phyloP scores from a whole-genome alignment of 1,284 basidiomycete genomes.

The Apiotrichum akiyoshidainum region DNA sequence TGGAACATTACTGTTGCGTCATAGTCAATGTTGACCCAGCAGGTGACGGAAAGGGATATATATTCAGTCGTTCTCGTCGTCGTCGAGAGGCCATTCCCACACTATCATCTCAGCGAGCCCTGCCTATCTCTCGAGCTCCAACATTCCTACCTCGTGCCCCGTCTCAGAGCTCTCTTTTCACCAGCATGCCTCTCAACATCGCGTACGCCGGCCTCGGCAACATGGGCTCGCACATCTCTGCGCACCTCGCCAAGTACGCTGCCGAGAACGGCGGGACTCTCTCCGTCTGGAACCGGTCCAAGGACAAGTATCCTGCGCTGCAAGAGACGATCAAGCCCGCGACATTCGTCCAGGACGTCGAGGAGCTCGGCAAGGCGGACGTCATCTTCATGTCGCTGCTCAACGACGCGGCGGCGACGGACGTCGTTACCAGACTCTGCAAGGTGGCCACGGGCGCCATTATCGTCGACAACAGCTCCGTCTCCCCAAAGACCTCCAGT shows the following conservation, averaged over 20 bases:
- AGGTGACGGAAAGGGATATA: no score
- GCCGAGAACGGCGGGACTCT: conserved; percentile 15
- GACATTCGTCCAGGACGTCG: conserved; percentile 17
- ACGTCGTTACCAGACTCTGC: conserved; percentile 23
- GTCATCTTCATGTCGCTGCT: conserved; percentile 30
- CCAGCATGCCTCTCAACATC: conserved; percentile 16
- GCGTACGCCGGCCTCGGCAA: conserved; percentile 40
- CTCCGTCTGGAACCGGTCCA: conserved; percentile 36
- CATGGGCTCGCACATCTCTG: conserved; percentile 34
- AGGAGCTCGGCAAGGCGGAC: conserved; percentile 25
- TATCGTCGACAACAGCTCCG: conserved; percentile 35
- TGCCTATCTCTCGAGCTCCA: background rate
- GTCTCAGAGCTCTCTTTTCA: background rate
- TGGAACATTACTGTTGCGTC: no score
- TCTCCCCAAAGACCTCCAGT: conserved; percentile 36
- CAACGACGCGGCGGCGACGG: conserved; percentile 34
- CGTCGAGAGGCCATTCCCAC: no score
- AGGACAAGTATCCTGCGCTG: conserved; percentile 31
- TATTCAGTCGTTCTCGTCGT: no score
- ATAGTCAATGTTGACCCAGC: no score
- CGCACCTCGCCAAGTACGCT: conserved; percentile 30
- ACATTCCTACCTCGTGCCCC: background rate
- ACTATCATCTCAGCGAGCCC: no score
- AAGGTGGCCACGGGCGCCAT: conserved; percentile 18
- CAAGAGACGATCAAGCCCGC: conserved; percentile 15